Base-by-base conservation (phyloP, 106 monocot genomes). In the Phalaenopsis aphrodite region DNA sequence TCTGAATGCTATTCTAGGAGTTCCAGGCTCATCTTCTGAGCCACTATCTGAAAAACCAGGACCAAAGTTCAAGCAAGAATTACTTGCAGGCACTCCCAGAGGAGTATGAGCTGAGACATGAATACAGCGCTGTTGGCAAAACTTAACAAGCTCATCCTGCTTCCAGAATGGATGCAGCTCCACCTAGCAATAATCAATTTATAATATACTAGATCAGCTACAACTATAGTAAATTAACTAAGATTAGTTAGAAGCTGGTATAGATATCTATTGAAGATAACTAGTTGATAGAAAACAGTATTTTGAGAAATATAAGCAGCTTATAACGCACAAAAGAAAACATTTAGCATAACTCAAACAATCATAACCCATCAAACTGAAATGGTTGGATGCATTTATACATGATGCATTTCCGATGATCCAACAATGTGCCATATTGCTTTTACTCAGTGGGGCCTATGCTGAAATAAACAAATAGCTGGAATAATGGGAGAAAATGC, bases 121-220 rank as follows among this genome's bases (percentile, higher is more conserved):
- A 77, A 95, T 95, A 37, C 89, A 84, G 78, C 88, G 89, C 57
- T 86, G 77, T 77, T 91, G 95, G 79, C 95, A 95, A 77, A 93
- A 93, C 66, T 86, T 88, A 38, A 95, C 95, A 38, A 95, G 86
- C 69, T 93, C 92, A 79, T 95, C 93, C 80, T 95, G 95, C 85
- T 92, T 95, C 95, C 95, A 95, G 45, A 95, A 93, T 12, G 95
- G 95, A 79, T 95, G 95, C 77, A 95, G 85, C 83, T 95, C 95
- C 82, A 92, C 92, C 95, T 94, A 82, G 67, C 55, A 55, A 71
- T 45, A 45, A 57, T 24, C 17, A 41, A 24, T 36, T 67, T 45
- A 69, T 45, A 71, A 46, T 45, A 69, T 45, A 71, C 57, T 81
- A 37, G 42, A 11, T 43, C 19, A 46, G 69, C 23, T 72, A 72